Base-by-base conservation (phyloP, 2,329 filamentous ascomycete genomes). In the Diaporthe sp. region DNA sequence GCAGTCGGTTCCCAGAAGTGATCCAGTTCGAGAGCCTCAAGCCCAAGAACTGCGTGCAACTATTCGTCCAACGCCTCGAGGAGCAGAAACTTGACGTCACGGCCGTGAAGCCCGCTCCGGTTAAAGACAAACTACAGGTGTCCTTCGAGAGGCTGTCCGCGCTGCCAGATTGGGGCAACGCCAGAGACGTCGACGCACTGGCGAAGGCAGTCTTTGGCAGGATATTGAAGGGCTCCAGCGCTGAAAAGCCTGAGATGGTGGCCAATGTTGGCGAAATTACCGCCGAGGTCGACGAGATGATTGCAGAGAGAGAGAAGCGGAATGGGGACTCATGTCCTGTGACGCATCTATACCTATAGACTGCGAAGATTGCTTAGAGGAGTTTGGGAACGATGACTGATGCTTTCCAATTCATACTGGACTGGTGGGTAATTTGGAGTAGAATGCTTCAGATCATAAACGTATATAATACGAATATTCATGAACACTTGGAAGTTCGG, bases 1-100 rank as follows among this genome's bases (percentile, higher is more conserved):
- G 89, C 0, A 92, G 90, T 51, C 88, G 92, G 0, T 94, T 95
- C 78, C 90, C 91, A 0, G 91, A 93, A 46, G 85, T 87, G 0
- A 81, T 94, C 1, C 82, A 88, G 28, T 94, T 94, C 80, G 80
- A 84, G 0, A 79, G 84, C 2, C 80, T 92, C 12, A 78, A 79
- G 0, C 80, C 87, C 0, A 71, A 79, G 0, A 80, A 88, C 4
- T 91, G 90, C 76, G 78, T 89, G 7, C 74, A 80, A 0, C 82
- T 90, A 0, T 79, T 94, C 0, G 28, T 79, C 3, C 79, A 80
- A 31, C 79, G 80, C 0, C 79, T 84, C 2, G 81, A 82, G 13
- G 75, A 83, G 6, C 78, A 83, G 39, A 74, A 61, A 8, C 78
- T 79, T 4, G 71, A 72, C 46, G 19, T 37, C 17, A 44, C 44